A percentile compares a stretch with the other conserved stretches of the same genome.
These are phyloP conservation scores for Chalaropsis ovoidea DNA, from an alignment of 2,329 filamentous ascomycete species.

Conservation along the genomic window DNA sequence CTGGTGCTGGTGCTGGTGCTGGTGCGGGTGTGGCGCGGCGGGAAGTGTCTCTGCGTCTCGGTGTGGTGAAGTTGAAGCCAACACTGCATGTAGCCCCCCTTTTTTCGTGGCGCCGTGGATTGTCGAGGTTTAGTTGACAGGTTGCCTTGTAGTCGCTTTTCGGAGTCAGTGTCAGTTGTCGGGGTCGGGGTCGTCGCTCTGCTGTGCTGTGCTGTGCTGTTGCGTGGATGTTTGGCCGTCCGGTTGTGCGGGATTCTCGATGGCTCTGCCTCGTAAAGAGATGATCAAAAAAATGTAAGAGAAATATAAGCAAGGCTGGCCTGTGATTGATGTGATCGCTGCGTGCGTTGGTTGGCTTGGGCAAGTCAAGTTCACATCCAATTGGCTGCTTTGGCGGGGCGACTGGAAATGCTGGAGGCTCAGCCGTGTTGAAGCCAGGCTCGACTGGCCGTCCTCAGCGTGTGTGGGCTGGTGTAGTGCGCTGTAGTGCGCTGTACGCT, in stretches of 20 bases:
- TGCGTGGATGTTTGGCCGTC: not conserved
- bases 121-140: conserved; percentile 13
- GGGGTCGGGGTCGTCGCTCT: too few species aligned
- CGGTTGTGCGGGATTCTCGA: not conserved
- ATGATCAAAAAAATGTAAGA: not conserved
- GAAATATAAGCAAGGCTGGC: not conserved
- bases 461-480: too few species aligned
- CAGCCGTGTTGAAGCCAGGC: not conserved
- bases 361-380: not conserved
- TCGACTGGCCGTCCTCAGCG: not conserved
- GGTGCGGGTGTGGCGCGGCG: not conserved
- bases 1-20: not conserved
- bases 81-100: conserved; percentile 6
- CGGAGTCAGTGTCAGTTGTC: too few species aligned
- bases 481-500: too few species aligned
- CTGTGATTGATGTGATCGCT: not conserved
- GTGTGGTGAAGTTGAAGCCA: not conserved
- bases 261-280: not conserved
- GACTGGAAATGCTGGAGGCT: not conserved
- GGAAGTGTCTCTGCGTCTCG: not conserved
- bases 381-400: not conserved
- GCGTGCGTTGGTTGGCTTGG: not conserved
- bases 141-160: conserved; percentile 8
- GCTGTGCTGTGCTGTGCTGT: not conserved
- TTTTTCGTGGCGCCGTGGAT: conserved; percentile 2